phyloP scores from a whole-genome alignment of 805 yeast species.

The Barnettozyma siamensis region DNA sequence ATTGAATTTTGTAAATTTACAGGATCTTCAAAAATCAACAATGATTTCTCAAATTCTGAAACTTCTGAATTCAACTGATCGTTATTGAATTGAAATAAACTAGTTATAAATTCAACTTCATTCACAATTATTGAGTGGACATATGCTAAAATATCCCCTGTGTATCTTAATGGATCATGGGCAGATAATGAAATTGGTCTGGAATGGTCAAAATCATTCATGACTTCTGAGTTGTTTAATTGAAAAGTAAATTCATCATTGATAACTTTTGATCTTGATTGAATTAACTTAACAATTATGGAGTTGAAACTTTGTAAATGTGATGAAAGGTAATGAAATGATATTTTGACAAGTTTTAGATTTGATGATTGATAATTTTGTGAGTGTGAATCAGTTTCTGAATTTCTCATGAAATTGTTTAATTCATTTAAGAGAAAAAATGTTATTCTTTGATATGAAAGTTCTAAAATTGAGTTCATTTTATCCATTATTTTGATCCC shows the following conservation, averaged over 20 bases:
- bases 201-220: conserved; percentile 14
- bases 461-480: conserved; percentile 44
- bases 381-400: conserved; percentile 14
- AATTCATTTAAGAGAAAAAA: conserved; percentile 33
- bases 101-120: conserved; percentile 71
- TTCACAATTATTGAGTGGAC: conserved; percentile 81
- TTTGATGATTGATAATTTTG: conserved; percentile 6
- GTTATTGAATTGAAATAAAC: conserved; percentile 46
- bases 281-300: conserved; percentile 57
- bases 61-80: conserved; percentile 15
- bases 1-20: conserved; percentile 15
- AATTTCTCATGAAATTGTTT: conserved; percentile 11
- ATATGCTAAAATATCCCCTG: conserved; percentile 86
- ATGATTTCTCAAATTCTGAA: conserved; percentile 29
- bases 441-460: conserved; percentile 50
- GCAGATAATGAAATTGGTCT: conserved; percentile 59
- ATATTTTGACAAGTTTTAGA: conserved; percentile 26
- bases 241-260: conserved; percentile 64
- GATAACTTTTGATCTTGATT: conserved; percentile 59
- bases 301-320: conserved; percentile 49
- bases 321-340: conserved; percentile 30
- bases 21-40: conserved; percentile 15
- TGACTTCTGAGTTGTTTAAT: conserved; percentile 30
- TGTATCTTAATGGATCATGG: conserved; percentile 74
- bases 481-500: conserved; percentile 62